Evolutionary conservation across 2,329 filamentous ascomycete genomes (phyloP), one percentile per base, ranked within the genome.

Genomic region (Botrytis pseudocinerea): DNA sequence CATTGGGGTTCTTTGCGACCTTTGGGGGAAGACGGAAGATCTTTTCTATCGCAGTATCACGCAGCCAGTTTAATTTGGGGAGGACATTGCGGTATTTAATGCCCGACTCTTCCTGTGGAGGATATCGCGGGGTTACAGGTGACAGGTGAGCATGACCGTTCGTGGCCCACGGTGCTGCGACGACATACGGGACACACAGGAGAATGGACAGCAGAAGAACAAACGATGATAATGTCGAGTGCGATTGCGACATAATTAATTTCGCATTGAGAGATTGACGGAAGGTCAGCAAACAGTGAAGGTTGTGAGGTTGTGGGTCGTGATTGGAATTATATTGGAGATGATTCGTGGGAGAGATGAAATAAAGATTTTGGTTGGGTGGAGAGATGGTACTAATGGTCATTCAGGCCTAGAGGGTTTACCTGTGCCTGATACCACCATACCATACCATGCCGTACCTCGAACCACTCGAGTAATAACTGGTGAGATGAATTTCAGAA

Each of bases 161-260:
- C 35, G 74, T 73, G n/a, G 71, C 28, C 76, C 75, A 76, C 38
- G 77, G 77, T 46, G 78, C 75, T 42, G 75, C 76, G 70, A 75
- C 70, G 40, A 73, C 76, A 57, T 71, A 66, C 22, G 74, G 70
- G 20, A 73, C 63, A 61, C 71, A 73, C n/a, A 76, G 40, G 38
- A 77, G 38, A 32, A 76, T 16, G 28, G 71, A 28, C 12, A 73
- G n/a, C 20, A 75, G 66, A 25, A 75, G 38, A 51, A 60, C 46
- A 7, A 77, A 61, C 12, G 72, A 42, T 25, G 69, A 72, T 28
- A 75, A 54, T 35, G 71, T 62, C 22, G 40, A 61, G 22, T 60
- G 61, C 42, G 38, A 62, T 62, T 95, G 95, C 84, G 98, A 95
- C 88, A 89, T 98, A 78, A 95, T 98, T 87, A 98, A 98, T 87